Percentiles rank a stretch among this genome's conserved stretches.
phyloP scores from a whole-genome alignment of 2,329 filamentous ascomycete species.

The Aspergillus sp. region DNA sequence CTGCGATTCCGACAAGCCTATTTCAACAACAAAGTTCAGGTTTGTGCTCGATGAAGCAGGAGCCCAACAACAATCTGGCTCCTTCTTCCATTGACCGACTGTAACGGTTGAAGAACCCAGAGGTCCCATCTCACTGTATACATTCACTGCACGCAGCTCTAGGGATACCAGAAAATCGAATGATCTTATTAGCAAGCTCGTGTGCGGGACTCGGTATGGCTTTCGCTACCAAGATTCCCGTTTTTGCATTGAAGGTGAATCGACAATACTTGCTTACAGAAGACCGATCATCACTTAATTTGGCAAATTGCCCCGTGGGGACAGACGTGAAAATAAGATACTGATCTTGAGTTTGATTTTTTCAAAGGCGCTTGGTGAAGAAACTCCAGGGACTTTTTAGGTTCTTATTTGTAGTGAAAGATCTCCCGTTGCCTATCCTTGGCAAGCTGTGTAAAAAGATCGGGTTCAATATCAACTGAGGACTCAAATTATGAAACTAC shows the following conservation, averaged over 20 bases:
- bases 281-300: slow-evolving; percentile 19
- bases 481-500: slow-evolving; percentile 11
- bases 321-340: slow-evolving; percentile 20
- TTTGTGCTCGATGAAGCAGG: slow-evolving; percentile 13
- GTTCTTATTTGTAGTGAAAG: slow-evolving; percentile 15
- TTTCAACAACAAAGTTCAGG: slow-evolving; percentile 19
- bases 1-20: slow-evolving; percentile 19
- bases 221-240: slow-evolving; percentile 18
- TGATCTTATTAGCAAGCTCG: slow-evolving; percentile 15
- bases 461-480: slow-evolving; percentile 14
- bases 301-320: slow-evolving; percentile 11
- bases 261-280: slow-evolving; percentile 19
- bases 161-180: slow-evolving; percentile 15
- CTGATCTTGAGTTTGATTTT: slow-evolving; percentile 19
- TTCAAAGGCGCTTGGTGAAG: slow-evolving; percentile 16
- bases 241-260: slow-evolving; percentile 18
- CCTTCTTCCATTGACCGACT: slow-evolving; percentile 21
- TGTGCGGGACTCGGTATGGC: slow-evolving; percentile 15
- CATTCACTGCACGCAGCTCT: slow-evolving; percentile 15
- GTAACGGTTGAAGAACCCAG: slow-evolving; percentile 18
- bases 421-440: slow-evolving; percentile 13
- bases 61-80: slow-evolving; percentile 22
- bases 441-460: slow-evolving; percentile 15
- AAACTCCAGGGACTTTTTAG: slow-evolving; percentile 14
- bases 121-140: slow-evolving; percentile 12